Evolutionary conservation across 2,329 filamentous ascomycete genomes (phyloP).

Genomic region (Hymenoscyphus repandus): DNA sequence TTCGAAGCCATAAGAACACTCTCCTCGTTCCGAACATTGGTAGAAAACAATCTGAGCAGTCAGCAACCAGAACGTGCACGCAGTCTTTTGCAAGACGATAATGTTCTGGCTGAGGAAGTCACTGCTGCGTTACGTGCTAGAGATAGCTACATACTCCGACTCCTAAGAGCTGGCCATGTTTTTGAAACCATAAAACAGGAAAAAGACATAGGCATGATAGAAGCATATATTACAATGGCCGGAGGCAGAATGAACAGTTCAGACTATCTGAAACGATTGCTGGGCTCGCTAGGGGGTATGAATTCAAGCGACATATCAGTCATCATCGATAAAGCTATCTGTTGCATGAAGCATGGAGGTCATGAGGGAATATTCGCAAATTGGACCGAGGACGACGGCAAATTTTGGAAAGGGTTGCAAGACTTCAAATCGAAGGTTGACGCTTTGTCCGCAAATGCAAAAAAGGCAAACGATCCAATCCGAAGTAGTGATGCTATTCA

Average conservation of each 20-base stretch:
- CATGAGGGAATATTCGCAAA: constrained; percentile 21
- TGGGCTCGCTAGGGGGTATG: constrained; percentile 52
- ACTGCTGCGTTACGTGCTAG: constrained; percentile 31
- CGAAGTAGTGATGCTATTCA: constrained; percentile 72
- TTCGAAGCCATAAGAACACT: constrained; percentile 63
- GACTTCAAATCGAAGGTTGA: constrained; percentile 42
- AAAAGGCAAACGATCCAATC: constrained; percentile 45
- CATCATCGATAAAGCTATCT: constrained; percentile 40
- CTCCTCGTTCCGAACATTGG: constrained; percentile 58
- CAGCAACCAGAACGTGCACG: constrained; percentile 41
- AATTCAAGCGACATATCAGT: constrained; percentile 43
- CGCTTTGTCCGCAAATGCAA: constrained; percentile 40
- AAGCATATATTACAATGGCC: constrained; percentile 58
- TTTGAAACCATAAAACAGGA: constrained; percentile 30
- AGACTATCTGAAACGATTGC: constrained; percentile 42
- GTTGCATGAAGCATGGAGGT: constrained; percentile 20
- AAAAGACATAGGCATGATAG: constrained; percentile 28
- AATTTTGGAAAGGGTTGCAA: constrained; percentile 18
- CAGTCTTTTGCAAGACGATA: constrained; percentile 55
- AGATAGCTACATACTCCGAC: constrained; percentile 35
- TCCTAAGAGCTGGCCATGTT: constrained; percentile 47
- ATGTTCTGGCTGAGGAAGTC: constrained; percentile 44
- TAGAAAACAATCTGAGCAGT: constrained; percentile 44
- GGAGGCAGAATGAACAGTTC: constrained; percentile 47
- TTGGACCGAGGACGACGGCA: constrained; percentile 26